Conservation (phyloP, 805 yeast species). For the Phaffomyces thermotolerans region DNA sequence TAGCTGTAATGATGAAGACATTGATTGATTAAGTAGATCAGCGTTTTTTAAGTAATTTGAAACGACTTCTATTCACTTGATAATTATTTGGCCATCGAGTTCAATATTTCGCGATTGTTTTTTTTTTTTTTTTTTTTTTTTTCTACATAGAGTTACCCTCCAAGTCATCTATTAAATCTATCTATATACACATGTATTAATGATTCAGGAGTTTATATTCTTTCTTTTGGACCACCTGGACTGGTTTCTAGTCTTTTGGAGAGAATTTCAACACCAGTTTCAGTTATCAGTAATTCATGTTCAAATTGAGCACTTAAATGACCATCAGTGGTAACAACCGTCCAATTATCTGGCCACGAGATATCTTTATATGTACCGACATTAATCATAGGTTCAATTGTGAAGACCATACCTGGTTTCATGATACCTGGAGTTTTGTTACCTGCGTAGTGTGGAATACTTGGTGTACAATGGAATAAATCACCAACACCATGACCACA, state of each 20-base stretch:
- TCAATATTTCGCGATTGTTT: slow-evolving; percentile 2
- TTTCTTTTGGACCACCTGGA: slow-evolving; percentile 80
- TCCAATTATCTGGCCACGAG: slow-evolving; percentile 98
- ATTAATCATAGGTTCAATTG: slow-evolving; percentile 96
- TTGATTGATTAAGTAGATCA: slow-evolving; percentile 8
- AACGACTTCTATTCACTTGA: not conserved
- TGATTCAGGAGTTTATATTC: slow-evolving; percentile 27
- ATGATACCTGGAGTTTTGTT: slow-evolving; percentile 91
- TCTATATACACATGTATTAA: not conserved
- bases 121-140: no score
- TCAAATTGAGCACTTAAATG: slow-evolving; percentile 89
- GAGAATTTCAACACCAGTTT: slow-evolving; percentile 84
- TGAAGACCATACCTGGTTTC: slow-evolving; percentile 93
- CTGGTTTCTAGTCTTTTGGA: slow-evolving; percentile 73
- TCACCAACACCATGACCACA: slow-evolving; percentile 91
- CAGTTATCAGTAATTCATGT: slow-evolving; percentile 88
- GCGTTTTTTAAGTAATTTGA: not conserved
- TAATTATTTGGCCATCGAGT: slow-evolving; percentile 1
- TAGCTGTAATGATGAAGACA: slow-evolving; percentile 71
- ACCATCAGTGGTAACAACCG: slow-evolving; percentile 88
- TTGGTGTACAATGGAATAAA: slow-evolving; percentile 87
- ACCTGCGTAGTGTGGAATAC: slow-evolving; percentile 87
- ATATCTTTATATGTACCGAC: slow-evolving; percentile 74
- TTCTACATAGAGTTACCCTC: not conserved
- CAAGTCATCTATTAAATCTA: no score